Evolutionary conservation across 2,329 filamentous ascomycete species (phyloP), one percentile per base, ranked within the genome.

Genomic region (Plenodomus lindquistii): DNA sequence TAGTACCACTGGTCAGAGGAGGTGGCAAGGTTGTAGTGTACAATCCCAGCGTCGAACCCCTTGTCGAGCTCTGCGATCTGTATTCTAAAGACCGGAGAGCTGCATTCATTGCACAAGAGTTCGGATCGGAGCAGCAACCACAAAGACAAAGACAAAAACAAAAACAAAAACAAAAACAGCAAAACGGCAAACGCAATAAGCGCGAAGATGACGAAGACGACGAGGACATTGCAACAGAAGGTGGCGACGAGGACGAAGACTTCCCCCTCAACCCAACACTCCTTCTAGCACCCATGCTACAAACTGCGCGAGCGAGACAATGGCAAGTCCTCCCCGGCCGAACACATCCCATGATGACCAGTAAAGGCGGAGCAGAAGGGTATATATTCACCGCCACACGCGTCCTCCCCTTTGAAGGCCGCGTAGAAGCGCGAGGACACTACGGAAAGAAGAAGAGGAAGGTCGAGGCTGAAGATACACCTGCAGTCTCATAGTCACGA

Each of bases 291-390:
- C 85, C 90, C 1, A 84, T 81, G 11, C 79, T 99, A 44, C 92
- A 97, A 75, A 94, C 86, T 2, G 89, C 87, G 40, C 81, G 90
- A 13, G 86, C 88, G 4, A 81, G 88, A 53, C 80, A 84, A 44
- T 97, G 91, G 89, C 94, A 99, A 76, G 92, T 97, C 2, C 73
- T 99, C 39, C 94, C 94, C 0, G 89, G 91, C 0, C 79, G 94
- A 44, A 97, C 94, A 43, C 94, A 99, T 75, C 94, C 94, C 6
- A 73, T 95, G 46, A 99, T 99, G 94, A 96, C 89, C 50, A 85
- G 85, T 31, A 82, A 83, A 35, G 94, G 94, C 17, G 93, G 93
- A 0, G 85, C 91, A 0, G 93, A 97, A 66, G 94, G 94, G 0
- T 99, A 90, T 70, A 70, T 99, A 3, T 91, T 97, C 59, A 93